Conservation (phyloP, 2,329 filamentous ascomycete species). For the Trichoderma simmonsii region DNA sequence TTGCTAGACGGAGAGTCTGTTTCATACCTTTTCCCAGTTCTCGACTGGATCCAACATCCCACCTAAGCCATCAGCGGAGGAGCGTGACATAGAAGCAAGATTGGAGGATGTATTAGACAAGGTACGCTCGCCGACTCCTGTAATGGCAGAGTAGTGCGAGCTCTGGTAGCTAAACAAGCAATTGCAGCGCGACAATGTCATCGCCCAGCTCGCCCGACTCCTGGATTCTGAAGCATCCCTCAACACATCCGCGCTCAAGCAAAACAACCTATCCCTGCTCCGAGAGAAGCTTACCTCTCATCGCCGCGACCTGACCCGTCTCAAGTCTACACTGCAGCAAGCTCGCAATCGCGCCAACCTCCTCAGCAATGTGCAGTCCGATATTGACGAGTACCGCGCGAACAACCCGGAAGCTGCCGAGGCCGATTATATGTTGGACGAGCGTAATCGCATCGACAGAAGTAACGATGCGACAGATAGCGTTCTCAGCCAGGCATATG, state of each 20-base stretch:
- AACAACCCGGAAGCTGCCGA: slow-evolving; percentile 79
- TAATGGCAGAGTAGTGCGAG: not conserved
- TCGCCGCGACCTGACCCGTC: slow-evolving; percentile 72
- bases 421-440: slow-evolving; percentile 95
- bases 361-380: slow-evolving; percentile 82
- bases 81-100: slow-evolving; percentile 73
- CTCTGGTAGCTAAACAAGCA: not conserved
- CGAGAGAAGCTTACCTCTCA: slow-evolving; percentile 88
- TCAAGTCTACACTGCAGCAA: slow-evolving; percentile 70
- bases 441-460: slow-evolving; percentile 80
- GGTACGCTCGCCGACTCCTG: slow-evolving; percentile 43
- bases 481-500: slow-evolving; percentile 92
- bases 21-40: slow-evolving; percentile 89
- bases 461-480: slow-evolving; percentile 86
- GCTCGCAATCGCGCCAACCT: slow-evolving; percentile 86
- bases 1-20: slow-evolving; percentile 75
- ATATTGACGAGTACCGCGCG: slow-evolving; percentile 85
- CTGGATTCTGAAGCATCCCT: slow-evolving; percentile 89
- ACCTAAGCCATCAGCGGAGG: slow-evolving; percentile 79
- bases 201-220: slow-evolving; percentile 79
- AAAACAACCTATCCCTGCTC: slow-evolving; percentile 89
- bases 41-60: slow-evolving; percentile 76
- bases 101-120: slow-evolving; percentile 81
- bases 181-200: slow-evolving; percentile 71
- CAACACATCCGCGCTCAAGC: slow-evolving; percentile 89